phyloP scores from a whole-genome alignment of 2,329 filamentous ascomycete species.

The Colletotrichum sp. region DNA sequence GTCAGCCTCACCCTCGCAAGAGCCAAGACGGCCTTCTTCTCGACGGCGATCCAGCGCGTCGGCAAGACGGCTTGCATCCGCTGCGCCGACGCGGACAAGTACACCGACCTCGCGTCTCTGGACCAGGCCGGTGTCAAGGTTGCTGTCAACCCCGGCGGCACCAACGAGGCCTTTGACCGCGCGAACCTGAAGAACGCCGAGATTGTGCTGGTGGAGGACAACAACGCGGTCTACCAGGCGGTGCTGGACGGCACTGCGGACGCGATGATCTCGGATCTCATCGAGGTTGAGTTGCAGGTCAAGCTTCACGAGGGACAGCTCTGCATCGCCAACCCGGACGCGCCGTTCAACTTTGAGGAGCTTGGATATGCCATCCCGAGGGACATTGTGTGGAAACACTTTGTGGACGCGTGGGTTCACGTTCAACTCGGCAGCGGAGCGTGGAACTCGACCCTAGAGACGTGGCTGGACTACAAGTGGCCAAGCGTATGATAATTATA shows the following conservation, averaged over 20 bases:
- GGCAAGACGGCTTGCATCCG: constrained; percentile 19
- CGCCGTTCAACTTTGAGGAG: constrained; percentile 21
- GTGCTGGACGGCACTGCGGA: constrained; percentile 5
- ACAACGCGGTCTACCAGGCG: constrained; percentile 18
- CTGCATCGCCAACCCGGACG: constrained; percentile 5
- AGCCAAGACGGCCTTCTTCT: constrained; percentile 4
- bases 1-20: constrained; percentile 15
- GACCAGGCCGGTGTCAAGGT: constrained; percentile 10
- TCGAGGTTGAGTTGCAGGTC: constrained; percentile 18
- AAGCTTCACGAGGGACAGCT: constrained; percentile 5
- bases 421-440: constrained; percentile 14
- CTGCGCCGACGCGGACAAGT: constrained; percentile 14
- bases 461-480: constrained; percentile 21
- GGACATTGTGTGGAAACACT: constrained; percentile 19
- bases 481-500: background rate
- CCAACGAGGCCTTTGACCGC: constrained; percentile 21
- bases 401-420: constrained; percentile 20
- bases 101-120: constrained; percentile 8
- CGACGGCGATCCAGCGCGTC: constrained; percentile 11
- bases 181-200: constrained; percentile 7
- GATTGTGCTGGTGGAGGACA: constrained; percentile 15
- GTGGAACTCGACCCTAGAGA: constrained; percentile 15
- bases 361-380: constrained; percentile 6
- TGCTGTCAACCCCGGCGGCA: constrained; percentile 15
- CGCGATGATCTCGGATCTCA: constrained; percentile 17